phyloP scores from a whole-genome alignment of 2,329 filamentous ascomycete species.

The Nothophaeocryptopus gaeumannii region DNA sequence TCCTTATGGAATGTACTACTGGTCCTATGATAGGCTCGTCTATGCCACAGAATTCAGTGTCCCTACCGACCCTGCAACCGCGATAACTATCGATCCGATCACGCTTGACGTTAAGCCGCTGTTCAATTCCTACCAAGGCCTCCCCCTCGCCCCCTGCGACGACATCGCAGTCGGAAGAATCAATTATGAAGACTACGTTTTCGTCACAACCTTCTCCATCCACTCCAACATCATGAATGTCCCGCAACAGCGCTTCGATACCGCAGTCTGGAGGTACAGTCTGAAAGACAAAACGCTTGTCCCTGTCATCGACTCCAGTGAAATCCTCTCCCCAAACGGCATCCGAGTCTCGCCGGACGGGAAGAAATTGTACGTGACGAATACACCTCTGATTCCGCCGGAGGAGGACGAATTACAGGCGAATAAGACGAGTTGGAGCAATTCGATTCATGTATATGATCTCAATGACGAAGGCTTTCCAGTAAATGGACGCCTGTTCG shows the following conservation, averaged over 20 bases:
- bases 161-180: background rate
- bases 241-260: background rate
- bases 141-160: background rate
- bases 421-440: background rate
- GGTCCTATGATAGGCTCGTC: constrained; percentile 2
- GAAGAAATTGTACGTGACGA: constrained; percentile 13
- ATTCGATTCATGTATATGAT: constrained; percentile 19
- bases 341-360: constrained; percentile 7
- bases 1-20: background rate
- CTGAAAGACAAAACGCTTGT: constrained; percentile 4
- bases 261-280: constrained; percentile 11
- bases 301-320: constrained; percentile 8
- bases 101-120: constrained; percentile 1
- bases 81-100: background rate
- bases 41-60: background rate
- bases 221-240: background rate
- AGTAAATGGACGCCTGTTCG: constrained; percentile 20
- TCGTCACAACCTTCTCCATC: constrained; percentile 1
- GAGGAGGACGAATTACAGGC: constrained; percentile 2
- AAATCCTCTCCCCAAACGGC: constrained; percentile 11
- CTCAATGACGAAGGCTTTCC: constrained; percentile 18
- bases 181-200: constrained; percentile 5
- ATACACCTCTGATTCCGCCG: constrained; percentile 10
- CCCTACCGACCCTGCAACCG: background rate
- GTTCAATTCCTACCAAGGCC: constrained; percentile 6